phyloP scores from a whole-genome alignment of 306 rosid genomes.

The Casuarina equisetifolia region DNA sequence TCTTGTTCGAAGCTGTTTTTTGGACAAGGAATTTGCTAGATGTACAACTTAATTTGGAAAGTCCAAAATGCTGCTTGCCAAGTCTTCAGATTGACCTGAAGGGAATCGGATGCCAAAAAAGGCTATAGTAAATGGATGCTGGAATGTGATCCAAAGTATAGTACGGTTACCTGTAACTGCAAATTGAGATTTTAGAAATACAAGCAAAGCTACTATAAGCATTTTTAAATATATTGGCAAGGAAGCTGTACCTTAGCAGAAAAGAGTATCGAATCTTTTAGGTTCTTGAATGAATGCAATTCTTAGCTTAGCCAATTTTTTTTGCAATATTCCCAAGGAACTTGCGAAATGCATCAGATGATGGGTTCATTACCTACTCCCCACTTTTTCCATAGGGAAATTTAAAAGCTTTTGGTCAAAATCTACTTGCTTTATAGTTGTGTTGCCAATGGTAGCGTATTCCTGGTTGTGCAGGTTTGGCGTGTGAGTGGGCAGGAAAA shows the following conservation, averaged over 20 bases:
- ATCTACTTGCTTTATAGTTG: conserved; percentile 18
- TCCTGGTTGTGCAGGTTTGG: conserved; percentile 74
- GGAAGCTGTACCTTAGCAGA: neutral
- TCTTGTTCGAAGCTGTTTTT: neutral
- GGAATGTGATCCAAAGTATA: conserved; percentile 12
- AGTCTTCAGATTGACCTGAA: conserved; percentile 1
- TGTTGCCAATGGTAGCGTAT: conserved; percentile 32
- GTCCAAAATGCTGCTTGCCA: conserved; percentile 11
- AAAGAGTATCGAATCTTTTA: conserved; percentile 2
- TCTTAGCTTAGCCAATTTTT: conserved; percentile 7
- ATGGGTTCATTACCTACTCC: conserved; percentile 10
- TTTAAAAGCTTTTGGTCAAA: conserved; percentile 17
- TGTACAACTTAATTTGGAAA: conserved; percentile 15
- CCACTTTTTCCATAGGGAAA: conserved; percentile 19
- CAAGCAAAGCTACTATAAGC: neutral
- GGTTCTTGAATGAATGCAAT: conserved; percentile 29
- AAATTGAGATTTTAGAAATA: conserved; percentile 9
- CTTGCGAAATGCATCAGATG: conserved; percentile 21
- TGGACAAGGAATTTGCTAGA: conserved; percentile 10
- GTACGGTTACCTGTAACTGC: conserved; percentile 16
- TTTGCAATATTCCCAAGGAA: conserved; percentile 10
- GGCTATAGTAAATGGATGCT: neutral
- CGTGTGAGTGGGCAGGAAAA: conserved; percentile 82
- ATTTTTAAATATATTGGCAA: neutral
- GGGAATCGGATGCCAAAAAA: conserved; percentile 23